Evolutionary conservation across 805 yeast genomes (phyloP).

Genomic region (Monosporozyma aquatica): DNA sequence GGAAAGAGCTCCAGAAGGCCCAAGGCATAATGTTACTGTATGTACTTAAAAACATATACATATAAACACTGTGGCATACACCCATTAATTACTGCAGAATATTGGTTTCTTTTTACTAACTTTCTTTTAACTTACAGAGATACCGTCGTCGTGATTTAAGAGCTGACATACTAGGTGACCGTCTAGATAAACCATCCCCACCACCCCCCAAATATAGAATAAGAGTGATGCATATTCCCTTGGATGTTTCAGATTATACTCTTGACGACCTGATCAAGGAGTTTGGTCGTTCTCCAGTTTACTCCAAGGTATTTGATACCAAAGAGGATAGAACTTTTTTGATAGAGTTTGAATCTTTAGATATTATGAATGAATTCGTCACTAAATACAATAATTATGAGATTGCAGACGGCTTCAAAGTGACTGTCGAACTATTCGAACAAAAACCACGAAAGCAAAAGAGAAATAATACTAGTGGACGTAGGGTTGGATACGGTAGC

Average conservation of each 20-base stretch:
- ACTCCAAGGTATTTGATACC: slow-evolving; percentile 19
- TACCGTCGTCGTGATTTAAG: slow-evolving; percentile 31
- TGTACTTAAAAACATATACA: not conserved
- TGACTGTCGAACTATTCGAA: slow-evolving; percentile 20
- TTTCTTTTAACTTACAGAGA: slow-evolving; percentile 10
- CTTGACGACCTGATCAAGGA: slow-evolving; percentile 29
- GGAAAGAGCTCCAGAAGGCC: slow-evolving; percentile 1
- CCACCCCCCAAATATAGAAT: slow-evolving; percentile 18
- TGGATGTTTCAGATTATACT: slow-evolving; percentile 25
- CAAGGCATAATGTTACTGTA: slow-evolving; percentile 4
- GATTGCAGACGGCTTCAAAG: slow-evolving; percentile 13
- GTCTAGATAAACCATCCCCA: slow-evolving; percentile 16
- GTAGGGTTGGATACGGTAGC: slow-evolving; percentile 7
- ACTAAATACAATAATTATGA: slow-evolving; percentile 20
- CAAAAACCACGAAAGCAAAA: not conserved
- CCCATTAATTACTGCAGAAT: not conserved
- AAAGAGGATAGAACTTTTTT: slow-evolving; percentile 25
- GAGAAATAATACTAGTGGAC: slow-evolving; percentile 3
- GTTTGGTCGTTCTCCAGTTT: slow-evolving; percentile 15
- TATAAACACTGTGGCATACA: no score
- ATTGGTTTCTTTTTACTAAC: not conserved
- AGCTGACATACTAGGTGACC: slow-evolving; percentile 6
- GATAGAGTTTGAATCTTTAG: slow-evolving; percentile 19
- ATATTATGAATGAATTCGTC: slow-evolving; percentile 17
- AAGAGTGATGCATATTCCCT: slow-evolving; percentile 19